phyloP scores from a whole-genome alignment of 139 green algal genomes.

The Coelastrella sp. region DNA sequence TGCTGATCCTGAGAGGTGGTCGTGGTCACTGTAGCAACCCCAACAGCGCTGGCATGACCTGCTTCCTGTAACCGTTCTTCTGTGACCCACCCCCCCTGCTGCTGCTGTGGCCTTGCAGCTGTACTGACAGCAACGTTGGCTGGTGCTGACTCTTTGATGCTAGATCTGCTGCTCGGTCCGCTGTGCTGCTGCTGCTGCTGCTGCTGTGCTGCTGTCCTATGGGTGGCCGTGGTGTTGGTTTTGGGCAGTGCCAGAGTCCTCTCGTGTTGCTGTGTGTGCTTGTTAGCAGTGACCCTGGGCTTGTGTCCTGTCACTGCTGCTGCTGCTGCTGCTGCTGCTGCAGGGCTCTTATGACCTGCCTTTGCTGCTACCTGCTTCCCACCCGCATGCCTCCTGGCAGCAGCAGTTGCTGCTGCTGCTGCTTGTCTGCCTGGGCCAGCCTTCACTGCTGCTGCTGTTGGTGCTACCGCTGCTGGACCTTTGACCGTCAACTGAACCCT shows the following conservation, averaged over 20 bases:
- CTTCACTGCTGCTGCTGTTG: conserved; percentile 6
- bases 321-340: neutral
- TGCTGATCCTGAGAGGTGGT: neutral
- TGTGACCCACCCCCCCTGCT: neutral
- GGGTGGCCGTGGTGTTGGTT: neutral
- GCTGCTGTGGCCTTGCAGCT: neutral
- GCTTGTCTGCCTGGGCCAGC: too few species aligned
- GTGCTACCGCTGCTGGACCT: neutral
- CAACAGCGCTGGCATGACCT: neutral
- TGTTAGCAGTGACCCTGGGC: neutral
- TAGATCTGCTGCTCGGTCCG: too few species aligned
- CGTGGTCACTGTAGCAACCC: neutral
- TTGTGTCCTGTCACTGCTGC: neutral
- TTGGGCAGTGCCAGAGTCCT: neutral
- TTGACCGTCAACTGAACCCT: too few species aligned
- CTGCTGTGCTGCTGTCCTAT: neutral
- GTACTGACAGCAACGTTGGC: neutral
- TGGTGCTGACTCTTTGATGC: too few species aligned
- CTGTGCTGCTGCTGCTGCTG: neutral
- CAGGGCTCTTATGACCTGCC: too few species aligned
- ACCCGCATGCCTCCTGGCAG: neutral
- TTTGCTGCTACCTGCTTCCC: neutral
- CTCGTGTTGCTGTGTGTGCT: neutral
- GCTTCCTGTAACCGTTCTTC: neutral
- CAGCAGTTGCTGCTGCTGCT: neutral